Evolutionary conservation across 306 rosid genomes (phyloP).

Genomic region (Corylus heterophylla): DNA sequence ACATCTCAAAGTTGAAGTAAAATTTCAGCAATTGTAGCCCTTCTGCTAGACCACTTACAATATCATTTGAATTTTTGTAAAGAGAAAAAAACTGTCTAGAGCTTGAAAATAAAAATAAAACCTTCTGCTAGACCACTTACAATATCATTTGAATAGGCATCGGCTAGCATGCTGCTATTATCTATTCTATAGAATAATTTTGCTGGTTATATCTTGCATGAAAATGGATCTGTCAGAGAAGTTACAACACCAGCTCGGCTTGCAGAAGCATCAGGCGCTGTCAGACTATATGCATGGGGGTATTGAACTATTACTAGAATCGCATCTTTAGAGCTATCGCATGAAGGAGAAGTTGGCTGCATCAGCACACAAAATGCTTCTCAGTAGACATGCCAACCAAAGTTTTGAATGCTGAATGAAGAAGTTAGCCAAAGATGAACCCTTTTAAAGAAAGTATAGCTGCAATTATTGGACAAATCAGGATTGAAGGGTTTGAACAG

Average conservation of each 20-base stretch:
- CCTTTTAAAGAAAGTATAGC: not conserved
- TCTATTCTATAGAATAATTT: conserved; percentile 8
- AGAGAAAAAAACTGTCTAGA: not conserved
- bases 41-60: not conserved
- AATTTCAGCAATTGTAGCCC: not conserved
- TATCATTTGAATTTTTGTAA: not conserved
- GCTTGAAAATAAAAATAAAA: not conserved
- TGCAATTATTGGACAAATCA: not conserved
- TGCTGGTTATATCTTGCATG: conserved; percentile 26
- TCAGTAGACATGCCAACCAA: not conserved
- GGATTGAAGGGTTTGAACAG: not conserved
- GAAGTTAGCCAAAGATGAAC: not conserved
- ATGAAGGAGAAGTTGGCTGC: conserved; percentile 65
- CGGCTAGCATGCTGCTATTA: conserved; percentile 22
- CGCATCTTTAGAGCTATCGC: conserved; percentile 46
- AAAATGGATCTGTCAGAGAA: conserved; percentile 30
- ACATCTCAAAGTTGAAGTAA: not conserved
- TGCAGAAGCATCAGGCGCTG: conserved; percentile 34
- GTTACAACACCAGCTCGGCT: conserved; percentile 10
- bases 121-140: not conserved
- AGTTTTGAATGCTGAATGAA: not conserved
- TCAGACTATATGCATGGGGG: conserved; percentile 52
- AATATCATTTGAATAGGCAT: conserved; percentile 21
- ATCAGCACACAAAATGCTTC: conserved; percentile 3
- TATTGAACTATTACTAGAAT: conserved; percentile 83